phyloP scores from a whole-genome alignment of 2,329 filamentous ascomycete genomes.

The Pseudonectria foliicola region DNA sequence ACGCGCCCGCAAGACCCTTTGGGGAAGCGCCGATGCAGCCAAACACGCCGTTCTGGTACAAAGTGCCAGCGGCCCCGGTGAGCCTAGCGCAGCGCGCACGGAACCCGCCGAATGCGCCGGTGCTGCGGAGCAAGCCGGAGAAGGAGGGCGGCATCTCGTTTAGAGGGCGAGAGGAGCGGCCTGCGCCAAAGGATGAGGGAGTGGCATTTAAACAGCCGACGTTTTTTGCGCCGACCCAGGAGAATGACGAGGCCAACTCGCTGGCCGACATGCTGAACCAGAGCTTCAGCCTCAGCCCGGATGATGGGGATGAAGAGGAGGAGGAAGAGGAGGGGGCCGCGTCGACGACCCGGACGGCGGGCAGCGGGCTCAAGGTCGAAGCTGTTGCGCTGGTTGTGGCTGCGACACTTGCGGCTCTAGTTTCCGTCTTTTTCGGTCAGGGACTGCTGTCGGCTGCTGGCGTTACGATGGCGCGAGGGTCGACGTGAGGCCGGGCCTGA shows the following conservation, averaged over 20 bases:
- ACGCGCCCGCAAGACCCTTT: slow-evolving; percentile 36
- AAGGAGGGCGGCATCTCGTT: slow-evolving; percentile 47
- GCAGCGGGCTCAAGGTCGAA: not conserved
- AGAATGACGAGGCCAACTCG: slow-evolving; percentile 35
- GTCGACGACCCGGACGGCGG: not conserved
- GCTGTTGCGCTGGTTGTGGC: no score
- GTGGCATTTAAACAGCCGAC: slow-evolving; percentile 51
- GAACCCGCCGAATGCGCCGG: slow-evolving; percentile 53
- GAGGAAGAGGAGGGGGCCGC: slow-evolving; percentile 4
- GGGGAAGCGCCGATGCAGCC: slow-evolving; percentile 38
- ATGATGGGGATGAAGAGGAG: no score
- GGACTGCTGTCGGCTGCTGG: no score
- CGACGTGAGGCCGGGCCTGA: not conserved
- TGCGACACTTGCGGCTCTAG: no score
- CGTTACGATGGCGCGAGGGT: not conserved
- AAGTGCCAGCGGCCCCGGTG: slow-evolving; percentile 60
- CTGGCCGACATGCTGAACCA: slow-evolving; percentile 38
- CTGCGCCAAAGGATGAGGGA: slow-evolving; percentile 6
- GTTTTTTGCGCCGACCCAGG: slow-evolving; percentile 46
- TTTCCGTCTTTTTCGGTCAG: no score
- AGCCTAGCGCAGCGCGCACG: slow-evolving; percentile 55
- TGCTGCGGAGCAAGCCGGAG: slow-evolving; percentile 39
- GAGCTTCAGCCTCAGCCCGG: slow-evolving; percentile 36
- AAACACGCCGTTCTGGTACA: slow-evolving; percentile 59
- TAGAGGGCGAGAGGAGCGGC: slow-evolving; percentile 14